Conservation (phyloP, 257 asterid species). For the Lycium ferocissimum region DNA sequence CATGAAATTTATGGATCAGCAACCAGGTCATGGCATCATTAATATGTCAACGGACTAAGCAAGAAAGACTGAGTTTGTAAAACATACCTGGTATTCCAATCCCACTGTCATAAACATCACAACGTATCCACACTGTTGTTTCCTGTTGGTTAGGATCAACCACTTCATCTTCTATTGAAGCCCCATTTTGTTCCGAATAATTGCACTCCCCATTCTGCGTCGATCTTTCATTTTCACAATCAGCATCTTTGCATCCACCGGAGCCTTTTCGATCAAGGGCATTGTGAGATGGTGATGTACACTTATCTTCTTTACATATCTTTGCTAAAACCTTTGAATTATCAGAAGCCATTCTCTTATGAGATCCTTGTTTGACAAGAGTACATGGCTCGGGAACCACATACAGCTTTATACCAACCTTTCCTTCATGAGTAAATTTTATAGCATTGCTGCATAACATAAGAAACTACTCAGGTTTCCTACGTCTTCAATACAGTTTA, state of each 20-base stretch:
- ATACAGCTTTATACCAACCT: conserved; percentile 78
- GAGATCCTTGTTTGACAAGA: conserved; percentile 41
- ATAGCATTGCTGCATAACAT: conserved; percentile 70
- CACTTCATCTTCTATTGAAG: conserved; percentile 45
- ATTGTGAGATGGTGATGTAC: conserved; percentile 38
- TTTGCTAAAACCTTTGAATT: conserved; percentile 34
- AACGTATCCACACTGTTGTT: conserved; percentile 75
- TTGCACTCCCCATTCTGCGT: conserved; percentile 34
- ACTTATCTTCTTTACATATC: conserved; percentile 40
- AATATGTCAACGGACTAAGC: not conserved
- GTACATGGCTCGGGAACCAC: conserved; percentile 58
- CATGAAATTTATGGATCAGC: conserved; percentile 12
- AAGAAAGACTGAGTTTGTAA: not conserved
- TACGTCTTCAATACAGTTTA: not conserved
- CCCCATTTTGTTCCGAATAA: conserved; percentile 36
- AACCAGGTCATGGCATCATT: not conserved
- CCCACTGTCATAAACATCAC: conserved; percentile 89
- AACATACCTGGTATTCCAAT: conserved; percentile 90
- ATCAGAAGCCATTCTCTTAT: conserved; percentile 34
- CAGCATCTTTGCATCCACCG: conserved; percentile 24
- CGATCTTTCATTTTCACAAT: conserved; percentile 32
- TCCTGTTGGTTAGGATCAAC: conserved; percentile 44
- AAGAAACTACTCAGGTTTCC: not conserved
- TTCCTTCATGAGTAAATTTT: conserved; percentile 93
- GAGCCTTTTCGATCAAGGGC: conserved; percentile 27